Conservation (phyloP, 2,329 filamentous ascomycete species). For the Xylaria sp. region DNA sequence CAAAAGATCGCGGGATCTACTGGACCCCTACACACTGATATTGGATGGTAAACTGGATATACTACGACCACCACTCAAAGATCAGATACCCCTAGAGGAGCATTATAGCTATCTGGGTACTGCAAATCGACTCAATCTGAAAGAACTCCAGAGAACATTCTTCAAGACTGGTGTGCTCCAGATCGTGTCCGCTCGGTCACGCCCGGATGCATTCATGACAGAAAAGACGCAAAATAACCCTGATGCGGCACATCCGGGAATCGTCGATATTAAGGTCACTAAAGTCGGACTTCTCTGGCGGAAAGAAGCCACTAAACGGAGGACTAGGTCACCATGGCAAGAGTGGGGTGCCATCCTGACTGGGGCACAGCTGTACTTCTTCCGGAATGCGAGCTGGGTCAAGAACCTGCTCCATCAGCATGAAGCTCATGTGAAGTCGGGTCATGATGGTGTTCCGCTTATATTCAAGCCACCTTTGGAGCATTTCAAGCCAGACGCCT, state of each 20-base stretch:
- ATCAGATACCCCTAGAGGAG: conserved; percentile 93
- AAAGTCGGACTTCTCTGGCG: conserved; percentile 96
- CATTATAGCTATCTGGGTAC: conserved; percentile 89
- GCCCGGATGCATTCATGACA: conserved; percentile 94
- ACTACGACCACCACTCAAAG: conserved; percentile 85
- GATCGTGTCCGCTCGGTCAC: conserved; percentile 91
- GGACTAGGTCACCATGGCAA: conserved; percentile 94
- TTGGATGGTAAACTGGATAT: conserved; percentile 88
- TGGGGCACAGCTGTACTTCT: conserved; percentile 96
- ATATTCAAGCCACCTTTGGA: conserved; percentile 91
- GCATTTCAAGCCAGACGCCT: conserved; percentile 91
- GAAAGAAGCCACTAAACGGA: conserved; percentile 93
- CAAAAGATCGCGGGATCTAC: conserved; percentile 80
- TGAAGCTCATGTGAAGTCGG: conserved; percentile 82
- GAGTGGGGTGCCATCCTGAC: conserved; percentile 98
- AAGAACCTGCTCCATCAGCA: conserved; percentile 91
- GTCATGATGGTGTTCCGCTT: conserved; percentile 78
- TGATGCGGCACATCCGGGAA: conserved; percentile 85
- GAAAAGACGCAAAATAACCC: conserved; percentile 87
- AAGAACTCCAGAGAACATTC: conserved; percentile 86
- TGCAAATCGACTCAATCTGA: conserved; percentile 78
- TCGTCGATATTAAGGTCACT: conserved; percentile 97
- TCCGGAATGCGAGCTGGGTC: conserved; percentile 91
- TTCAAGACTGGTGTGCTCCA: conserved; percentile 92
- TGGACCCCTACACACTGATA: conserved; percentile 95